Percentiles rank a stretch among this genome's conserved stretches.
phyloP scores from a whole-genome alignment of 2,329 filamentous ascomycete species.

The Coniochaeta ligniaria region DNA sequence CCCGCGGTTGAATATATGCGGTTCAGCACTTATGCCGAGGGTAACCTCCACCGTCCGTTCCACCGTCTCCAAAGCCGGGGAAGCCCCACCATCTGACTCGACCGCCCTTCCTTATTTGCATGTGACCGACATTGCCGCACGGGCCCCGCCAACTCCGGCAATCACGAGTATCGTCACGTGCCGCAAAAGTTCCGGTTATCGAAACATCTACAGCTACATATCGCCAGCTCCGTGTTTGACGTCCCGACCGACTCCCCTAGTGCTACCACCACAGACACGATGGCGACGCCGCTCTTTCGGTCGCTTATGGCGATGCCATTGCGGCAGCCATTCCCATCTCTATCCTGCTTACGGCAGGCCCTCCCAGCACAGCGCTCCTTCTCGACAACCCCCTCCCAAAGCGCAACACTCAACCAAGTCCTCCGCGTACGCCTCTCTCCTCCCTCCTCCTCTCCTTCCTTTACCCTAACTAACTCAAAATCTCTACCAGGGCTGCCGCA shows the following conservation, averaged over 20 bases:
- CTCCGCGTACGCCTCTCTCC: slow-evolving; percentile 37
- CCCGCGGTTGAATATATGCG: slow-evolving; percentile 2
- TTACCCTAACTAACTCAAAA: slow-evolving; percentile 5
- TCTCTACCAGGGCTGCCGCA: slow-evolving; percentile 59
- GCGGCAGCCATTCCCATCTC: slow-evolving; percentile 14
- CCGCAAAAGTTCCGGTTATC: neutral
- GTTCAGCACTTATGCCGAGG: slow-evolving; percentile 16
- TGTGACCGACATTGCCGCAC: neutral
- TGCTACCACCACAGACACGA: slow-evolving; percentile 9
- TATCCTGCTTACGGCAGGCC: slow-evolving; percentile 8
- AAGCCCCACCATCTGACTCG: neutral
- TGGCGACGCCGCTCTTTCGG: slow-evolving; percentile 27
- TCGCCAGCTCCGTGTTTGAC: neutral
- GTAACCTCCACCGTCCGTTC: slow-evolving; percentile 14
- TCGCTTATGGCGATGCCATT: slow-evolving; percentile 22
- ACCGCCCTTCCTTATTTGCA: neutral
- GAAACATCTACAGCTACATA: neutral
- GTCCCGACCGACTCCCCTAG: neutral
- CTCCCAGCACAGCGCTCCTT: slow-evolving; percentile 23
- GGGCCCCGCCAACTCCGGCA: neutral
- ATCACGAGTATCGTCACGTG: neutral
- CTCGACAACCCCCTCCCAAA: slow-evolving; percentile 36
- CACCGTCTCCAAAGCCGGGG: slow-evolving; percentile 1
- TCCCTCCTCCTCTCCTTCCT: neutral
- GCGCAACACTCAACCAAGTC: slow-evolving; percentile 68